Conservation (phyloP, 202 grass and related monocot species). For the Eragrostis tef region DNA sequence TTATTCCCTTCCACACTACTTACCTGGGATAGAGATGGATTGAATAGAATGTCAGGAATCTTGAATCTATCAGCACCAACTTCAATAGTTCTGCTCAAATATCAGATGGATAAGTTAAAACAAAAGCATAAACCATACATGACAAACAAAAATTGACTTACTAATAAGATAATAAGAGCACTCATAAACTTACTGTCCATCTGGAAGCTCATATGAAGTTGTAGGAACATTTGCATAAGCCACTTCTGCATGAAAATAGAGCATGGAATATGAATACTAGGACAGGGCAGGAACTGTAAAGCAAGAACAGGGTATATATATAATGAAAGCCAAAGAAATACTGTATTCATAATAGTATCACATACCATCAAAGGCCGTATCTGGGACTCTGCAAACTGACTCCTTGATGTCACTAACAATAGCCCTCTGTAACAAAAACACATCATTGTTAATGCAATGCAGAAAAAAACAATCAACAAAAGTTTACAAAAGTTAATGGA, state of each 20-base stretch:
- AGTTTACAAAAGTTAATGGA: conserved; percentile 39
- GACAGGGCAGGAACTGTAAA: conserved; percentile 30
- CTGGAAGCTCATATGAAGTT: conserved; percentile 98
- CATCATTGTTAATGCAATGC: conserved; percentile 32
- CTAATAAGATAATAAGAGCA: conserved; percentile 12
- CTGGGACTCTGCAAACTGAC: conserved; percentile 91
- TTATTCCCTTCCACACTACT: conserved; percentile 31
- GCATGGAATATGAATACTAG: conserved; percentile 34
- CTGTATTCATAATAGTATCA: conserved; percentile 31
- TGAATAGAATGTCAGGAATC: conserved; percentile 96
- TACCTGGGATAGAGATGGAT: conserved; percentile 92
- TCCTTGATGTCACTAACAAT: conserved; percentile 98
- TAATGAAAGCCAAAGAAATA: conserved; percentile 41
- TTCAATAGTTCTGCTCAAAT: conserved; percentile 89
- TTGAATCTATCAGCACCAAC: conserved; percentile 99
- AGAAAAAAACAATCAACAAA: conserved; percentile 37
- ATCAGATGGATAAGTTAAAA: conserved; percentile 26
- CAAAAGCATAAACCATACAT: conserved; percentile 6
- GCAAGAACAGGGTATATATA: conserved; percentile 20
- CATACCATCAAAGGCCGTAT: conserved; percentile 95
- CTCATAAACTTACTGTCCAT: conserved; percentile 84
- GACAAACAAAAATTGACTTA: conserved; percentile 14
- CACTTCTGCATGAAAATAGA: conserved; percentile 77
- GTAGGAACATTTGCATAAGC: conserved; percentile 99
- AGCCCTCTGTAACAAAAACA: conserved; percentile 72